These are phyloP conservation scores for Chlamydomonas incerta DNA, from an alignment of 139 green algal species.

Conservation along the genomic window DNA sequence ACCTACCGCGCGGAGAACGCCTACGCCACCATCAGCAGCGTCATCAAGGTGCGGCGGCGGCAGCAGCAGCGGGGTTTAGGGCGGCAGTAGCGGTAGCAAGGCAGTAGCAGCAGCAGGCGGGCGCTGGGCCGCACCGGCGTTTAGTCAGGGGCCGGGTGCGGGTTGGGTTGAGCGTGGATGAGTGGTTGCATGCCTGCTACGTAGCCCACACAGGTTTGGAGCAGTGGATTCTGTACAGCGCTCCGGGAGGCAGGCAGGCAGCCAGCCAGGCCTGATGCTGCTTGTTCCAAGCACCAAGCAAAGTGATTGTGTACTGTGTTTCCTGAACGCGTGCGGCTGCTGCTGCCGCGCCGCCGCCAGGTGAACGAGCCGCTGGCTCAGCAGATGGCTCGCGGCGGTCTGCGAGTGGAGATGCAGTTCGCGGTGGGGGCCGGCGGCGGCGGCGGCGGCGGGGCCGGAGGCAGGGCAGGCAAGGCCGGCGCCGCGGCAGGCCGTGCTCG, in stretches of 20 bases:
- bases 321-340: no score
- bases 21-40: neutral
- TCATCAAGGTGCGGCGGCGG: conserved; percentile 5
- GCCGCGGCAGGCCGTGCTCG: no score
- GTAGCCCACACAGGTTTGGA: no score
- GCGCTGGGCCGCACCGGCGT: no score
- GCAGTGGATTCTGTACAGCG: no score
- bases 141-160: no score
- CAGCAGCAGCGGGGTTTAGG: no score
- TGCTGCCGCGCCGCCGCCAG: neutral
- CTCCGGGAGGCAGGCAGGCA: no score
- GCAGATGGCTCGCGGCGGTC: conserved; percentile 3
- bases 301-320: neutral
- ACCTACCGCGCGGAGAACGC: conserved; percentile 42
- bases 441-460: neutral
- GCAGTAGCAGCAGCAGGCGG: no score
- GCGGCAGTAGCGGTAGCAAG: no score
- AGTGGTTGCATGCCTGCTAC: neutral
- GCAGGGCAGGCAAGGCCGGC: neutral
- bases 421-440: neutral
- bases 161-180: neutral
- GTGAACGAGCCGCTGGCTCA: conserved; percentile 22
- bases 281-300: no score
- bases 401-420: conserved; percentile 3
- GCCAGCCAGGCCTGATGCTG: no score